Percentiles rank a stretch among this genome's conserved stretches.
These are phyloP conservation scores for Phytophthora ramorum DNA, from an alignment of 352 stramenopile species.

Conservation along the genomic window DNA sequence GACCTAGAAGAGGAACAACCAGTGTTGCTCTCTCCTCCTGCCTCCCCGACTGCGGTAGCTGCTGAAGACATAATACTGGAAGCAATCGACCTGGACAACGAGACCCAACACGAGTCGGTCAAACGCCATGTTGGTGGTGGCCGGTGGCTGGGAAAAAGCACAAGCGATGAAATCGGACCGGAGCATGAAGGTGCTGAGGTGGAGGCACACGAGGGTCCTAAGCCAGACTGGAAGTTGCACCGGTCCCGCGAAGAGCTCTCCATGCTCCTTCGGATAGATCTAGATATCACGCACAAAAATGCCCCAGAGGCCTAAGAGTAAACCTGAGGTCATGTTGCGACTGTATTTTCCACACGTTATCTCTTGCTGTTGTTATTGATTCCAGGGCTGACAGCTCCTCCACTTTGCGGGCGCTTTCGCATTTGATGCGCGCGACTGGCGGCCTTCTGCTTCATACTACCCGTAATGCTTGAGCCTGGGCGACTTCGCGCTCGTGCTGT, in stretches of 20 bases:
- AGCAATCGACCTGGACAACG: slow-evolving; percentile 14
- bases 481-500: slow-evolving; percentile 5
- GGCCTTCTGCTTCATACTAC: slow-evolving; percentile 4
- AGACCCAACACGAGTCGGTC: slow-evolving; percentile 20
- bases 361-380: slow-evolving; percentile 3
- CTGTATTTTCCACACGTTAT: slow-evolving; percentile 14
- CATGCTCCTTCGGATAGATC: slow-evolving; percentile 32
- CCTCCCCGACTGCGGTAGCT: slow-evolving; percentile 9
- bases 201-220: not conserved
- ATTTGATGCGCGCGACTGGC: slow-evolving; percentile 2
- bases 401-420: slow-evolving; percentile 29
- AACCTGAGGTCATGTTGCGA: slow-evolving; percentile 1
- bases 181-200: slow-evolving; percentile 20
- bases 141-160: slow-evolving; percentile 9
- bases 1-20: not conserved
- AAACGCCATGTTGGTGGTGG: slow-evolving; percentile 1
- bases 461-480: not conserved
- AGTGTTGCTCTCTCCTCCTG: slow-evolving; percentile 6
- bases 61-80: slow-evolving; percentile 31
- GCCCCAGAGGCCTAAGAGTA: slow-evolving; percentile 31
- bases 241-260: slow-evolving; percentile 32
- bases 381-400: not conserved
- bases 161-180: slow-evolving; percentile 10
- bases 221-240: slow-evolving; percentile 19
- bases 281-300: slow-evolving; percentile 28